Base-by-base conservation (phyloP, 2,329 filamentous ascomycete species). In the Epicoccum nigrum region DNA sequence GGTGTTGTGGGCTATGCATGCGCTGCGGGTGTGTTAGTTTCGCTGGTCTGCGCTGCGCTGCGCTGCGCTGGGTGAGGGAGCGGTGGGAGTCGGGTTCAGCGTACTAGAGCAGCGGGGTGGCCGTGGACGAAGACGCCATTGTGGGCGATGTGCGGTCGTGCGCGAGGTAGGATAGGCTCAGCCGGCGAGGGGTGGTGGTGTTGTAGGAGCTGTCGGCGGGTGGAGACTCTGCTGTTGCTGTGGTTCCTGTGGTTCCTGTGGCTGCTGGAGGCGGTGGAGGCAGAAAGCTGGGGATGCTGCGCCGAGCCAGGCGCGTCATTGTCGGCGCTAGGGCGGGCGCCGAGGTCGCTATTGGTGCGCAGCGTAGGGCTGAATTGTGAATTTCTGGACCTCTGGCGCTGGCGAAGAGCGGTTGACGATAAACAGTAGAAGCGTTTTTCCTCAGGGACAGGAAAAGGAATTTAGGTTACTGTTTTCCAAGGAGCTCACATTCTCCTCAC, bases 1-100 rank as follows among this genome's bases (percentile, higher is more conserved):
- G 47, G 86, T 90, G 69, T 94, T 88, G 78, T 97, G 87, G 42
- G 94, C 92, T 75, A 99, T 94, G 79, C 94, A 97, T 63, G 91
- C 87, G 78, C 92, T 96, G 56, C 35, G 21, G 11, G 37, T 13
- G 1, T 49, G 59, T 65, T 55, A 65, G 60, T 37, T n/a, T 13
- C 4, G 9, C 11, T 30, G 9, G 28, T 7, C 13, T 30, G 28
- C 13, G 28, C 11, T 27, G 6, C 11, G 23, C 11, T 6, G 11
- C 6, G 23, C 11, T 6, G 23, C n/a, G n/a, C n/a, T n/a, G n/a
- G n/a, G n/a, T n/a, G n/a, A 37, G 19, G 15, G 41, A 28, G n/a
- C 28, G 34, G 28, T 20, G 12, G 30, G 30, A 21, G 47, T 34
- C 60, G 19, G 62, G 23, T 6, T 11, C 6, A 13, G 13, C 7